Evolutionary conservation across 148 eudicot genomes (phyloP), one percentile per base, ranked within the genome.

Genomic region (Nepenthes gracilis): DNA sequence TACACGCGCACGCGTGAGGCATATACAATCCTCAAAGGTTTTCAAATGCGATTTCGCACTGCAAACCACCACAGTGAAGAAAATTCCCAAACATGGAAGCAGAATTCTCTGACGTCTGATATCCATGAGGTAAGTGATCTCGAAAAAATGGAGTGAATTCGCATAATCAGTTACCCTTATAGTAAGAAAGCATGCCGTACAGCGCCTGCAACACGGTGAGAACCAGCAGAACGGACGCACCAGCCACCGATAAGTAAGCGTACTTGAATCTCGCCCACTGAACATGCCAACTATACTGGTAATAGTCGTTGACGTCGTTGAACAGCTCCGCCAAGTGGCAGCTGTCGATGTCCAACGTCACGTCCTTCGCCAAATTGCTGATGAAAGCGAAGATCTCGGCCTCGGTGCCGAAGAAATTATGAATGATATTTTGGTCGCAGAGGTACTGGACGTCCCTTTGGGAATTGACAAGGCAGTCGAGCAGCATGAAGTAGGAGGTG

Each of bases 371-470:
- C 67, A 90, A 38, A 57, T 78, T 78, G 74, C 81, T 90, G 45
- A 90, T 64, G 60, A 87, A 76, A 45, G 67, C 70, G 1, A 89
- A 89, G 5, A 87, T 47, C 38, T 90, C 97, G 0, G 71, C 59
- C 1, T 87, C 89, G 0, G 87, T 78, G 2, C 97, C 97, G 11
- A 77, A 67, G 63, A 81, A 87, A 35, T 87, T 90, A 70, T 87
- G 92, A 0, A 90, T 54, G 0, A 90, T 87, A 64, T 70, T 73
- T 32, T 70, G 63, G 72, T 73, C 74, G 61, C 72, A 62, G 0
- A 77, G 66, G 64, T 73, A 68, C 49, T 67, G 75, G 2, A 77
- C 77, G 5, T 77, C 81, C 11, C 34, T 70, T 32, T 60, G 60
- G 2, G 75, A 43, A 54, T 74, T 77, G 2, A 77, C 58, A 1